Conservation (phyloP, 2,329 filamentous ascomycete species). For the Mollisia scopiformis region DNA sequence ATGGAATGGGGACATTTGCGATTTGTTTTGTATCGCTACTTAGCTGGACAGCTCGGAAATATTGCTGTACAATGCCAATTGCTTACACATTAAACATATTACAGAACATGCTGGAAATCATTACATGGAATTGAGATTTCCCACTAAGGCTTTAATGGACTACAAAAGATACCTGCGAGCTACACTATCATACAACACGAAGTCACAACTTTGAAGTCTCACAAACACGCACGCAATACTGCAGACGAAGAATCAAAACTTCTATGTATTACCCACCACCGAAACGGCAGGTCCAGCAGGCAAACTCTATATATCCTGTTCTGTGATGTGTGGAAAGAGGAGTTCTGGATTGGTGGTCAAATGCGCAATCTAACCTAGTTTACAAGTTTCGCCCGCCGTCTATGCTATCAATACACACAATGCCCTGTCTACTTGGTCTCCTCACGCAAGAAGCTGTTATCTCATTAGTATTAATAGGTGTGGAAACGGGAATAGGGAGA, state of each 20-base stretch:
- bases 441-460: conserved; percentile 67
- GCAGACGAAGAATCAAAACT: neutral
- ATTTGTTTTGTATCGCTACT: no score
- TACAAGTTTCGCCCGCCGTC: conserved; percentile 26
- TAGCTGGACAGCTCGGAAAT: no score
- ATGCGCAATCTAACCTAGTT: conserved; percentile 30
- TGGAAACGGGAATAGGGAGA: conserved; percentile 29
- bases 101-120: no score
- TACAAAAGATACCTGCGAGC: no score
- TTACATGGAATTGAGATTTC: no score
- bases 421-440: conserved; percentile 63
- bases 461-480: conserved; percentile 17
- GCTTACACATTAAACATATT: no score
- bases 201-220: neutral
- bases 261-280: neutral
- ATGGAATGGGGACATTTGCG: no score
- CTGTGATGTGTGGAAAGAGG: conserved; percentile 11
- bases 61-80: no score
- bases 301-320: neutral
- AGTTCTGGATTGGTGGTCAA: conserved; percentile 16
- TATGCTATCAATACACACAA: conserved; percentile 35
- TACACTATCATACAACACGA: neutral
- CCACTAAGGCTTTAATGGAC: no score
- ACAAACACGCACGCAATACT: neutral
- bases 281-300: neutral